Conservation (phyloP, 306 rosid genomes). For the cucumber (Cucumis sativus) region DNA sequence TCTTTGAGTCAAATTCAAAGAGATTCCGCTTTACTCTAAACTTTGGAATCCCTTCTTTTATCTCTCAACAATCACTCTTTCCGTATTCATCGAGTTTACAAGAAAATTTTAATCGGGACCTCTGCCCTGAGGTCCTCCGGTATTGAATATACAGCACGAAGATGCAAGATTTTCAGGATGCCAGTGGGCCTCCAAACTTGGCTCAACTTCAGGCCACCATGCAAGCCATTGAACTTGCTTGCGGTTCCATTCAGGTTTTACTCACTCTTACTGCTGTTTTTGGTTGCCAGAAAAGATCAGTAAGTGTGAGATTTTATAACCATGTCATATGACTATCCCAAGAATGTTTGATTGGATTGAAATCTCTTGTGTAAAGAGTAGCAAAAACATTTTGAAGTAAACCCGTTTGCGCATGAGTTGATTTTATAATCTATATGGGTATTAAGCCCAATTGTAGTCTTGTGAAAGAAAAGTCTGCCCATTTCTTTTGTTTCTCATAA, state of each 20-base stretch:
- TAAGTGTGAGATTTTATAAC: neutral
- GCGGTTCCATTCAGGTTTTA: conserved; percentile 73
- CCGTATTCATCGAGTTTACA: neutral
- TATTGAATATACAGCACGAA: conserved; percentile 2
- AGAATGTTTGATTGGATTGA: neutral
- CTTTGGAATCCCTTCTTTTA: neutral
- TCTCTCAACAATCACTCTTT: neutral
- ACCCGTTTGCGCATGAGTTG: neutral
- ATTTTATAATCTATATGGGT: neutral
- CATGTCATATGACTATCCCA: neutral
- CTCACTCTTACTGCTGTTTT: conserved; percentile 4
- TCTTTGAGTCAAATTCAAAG: neutral
- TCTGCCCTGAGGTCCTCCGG: neutral
- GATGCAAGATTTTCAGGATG: conserved; percentile 61
- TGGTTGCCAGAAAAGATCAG: neutral
- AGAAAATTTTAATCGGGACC: neutral
- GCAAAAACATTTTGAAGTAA: neutral
- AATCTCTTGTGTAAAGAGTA: neutral
- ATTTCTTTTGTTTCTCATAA: neutral
- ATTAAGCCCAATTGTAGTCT: neutral
- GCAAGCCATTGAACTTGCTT: conserved; percentile 74
- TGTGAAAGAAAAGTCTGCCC: neutral
- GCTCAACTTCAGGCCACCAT: conserved; percentile 72
- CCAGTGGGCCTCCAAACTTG: conserved; percentile 30
- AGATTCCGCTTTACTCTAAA: neutral